A percentile compares a stretch with the other conserved stretches of the same genome.
Evolutionary conservation across 768 basidiomycete genomes (phyloP).

Genomic region (Lactarius vividus): DNA sequence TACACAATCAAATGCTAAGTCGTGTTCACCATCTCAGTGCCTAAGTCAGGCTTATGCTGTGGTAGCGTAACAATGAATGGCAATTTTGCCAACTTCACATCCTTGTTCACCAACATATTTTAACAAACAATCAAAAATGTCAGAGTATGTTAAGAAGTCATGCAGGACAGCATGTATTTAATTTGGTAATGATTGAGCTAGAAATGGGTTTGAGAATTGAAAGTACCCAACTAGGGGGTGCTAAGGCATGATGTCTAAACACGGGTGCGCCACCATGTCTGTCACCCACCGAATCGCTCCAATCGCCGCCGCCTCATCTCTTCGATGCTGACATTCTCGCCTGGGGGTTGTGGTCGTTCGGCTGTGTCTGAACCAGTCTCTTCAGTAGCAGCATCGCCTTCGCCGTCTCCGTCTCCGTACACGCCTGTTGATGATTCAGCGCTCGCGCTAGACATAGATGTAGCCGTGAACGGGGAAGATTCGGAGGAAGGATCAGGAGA

Average conservation of each 20-base stretch:
- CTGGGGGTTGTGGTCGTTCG: not conserved
- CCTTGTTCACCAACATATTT: too few relatives aligned
- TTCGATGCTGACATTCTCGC: constrained; percentile 29
- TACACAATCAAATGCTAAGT: too few relatives aligned
- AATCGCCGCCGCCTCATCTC: constrained; percentile 36
- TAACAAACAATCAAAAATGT: too few relatives aligned
- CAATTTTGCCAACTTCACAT: too few relatives aligned
- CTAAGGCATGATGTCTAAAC: not conserved
- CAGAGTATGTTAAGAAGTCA: too few relatives aligned
- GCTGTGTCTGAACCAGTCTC: constrained; percentile 22
- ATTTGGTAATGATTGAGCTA: too few relatives aligned
- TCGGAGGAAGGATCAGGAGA: constrained; percentile 31
- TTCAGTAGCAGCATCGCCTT: constrained; percentile 11
- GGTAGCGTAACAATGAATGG: too few relatives aligned
- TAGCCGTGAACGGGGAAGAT: constrained; percentile 10
- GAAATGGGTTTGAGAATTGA: too few relatives aligned
- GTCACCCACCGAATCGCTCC: constrained; percentile 32
- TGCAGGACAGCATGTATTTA: too few relatives aligned
- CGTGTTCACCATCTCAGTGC: too few relatives aligned
- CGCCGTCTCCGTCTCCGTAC: not conserved
- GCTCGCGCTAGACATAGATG: constrained; percentile 6
- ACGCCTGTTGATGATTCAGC: not conserved
- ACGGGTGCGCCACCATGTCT: not conserved
- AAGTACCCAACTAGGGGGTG: too few relatives aligned
- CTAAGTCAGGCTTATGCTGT: too few relatives aligned